phyloP scores from a whole-genome alignment of 169 alveolate species.

The Plasmodium chabaudi region DNA sequence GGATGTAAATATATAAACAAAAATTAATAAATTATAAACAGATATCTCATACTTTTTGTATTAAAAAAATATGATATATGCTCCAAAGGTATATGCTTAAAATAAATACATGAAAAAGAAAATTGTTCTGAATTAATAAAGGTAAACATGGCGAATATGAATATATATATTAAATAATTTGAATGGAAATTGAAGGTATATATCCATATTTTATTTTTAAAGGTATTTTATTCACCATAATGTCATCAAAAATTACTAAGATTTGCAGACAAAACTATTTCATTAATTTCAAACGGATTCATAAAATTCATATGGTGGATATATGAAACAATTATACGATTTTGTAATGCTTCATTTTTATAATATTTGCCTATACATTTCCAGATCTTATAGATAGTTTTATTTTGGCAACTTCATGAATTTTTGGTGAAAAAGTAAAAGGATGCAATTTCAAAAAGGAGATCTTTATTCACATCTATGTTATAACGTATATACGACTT shows the following conservation, averaged over 20 bases:
- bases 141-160: not conserved
- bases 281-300: too few species aligned
- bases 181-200: too few species aligned
- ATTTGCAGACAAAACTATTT: too few species aligned
- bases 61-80: conserved; percentile 2
- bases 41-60: not conserved
- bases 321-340: too few species aligned
- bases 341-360: too few species aligned
- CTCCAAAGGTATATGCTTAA: not conserved
- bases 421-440: conserved; percentile 48
- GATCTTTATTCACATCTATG: conserved; percentile 50
- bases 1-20: not conserved
- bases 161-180: not conserved
- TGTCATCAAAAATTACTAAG: too few species aligned
- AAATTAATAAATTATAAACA: not conserved
- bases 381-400: too few species aligned
- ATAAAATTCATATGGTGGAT: too few species aligned
- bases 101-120: not conserved
- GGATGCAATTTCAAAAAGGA: conserved; percentile 56
- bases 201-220: too few species aligned
- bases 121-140: not conserved
- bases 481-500: conserved; percentile 69
- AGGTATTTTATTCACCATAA: too few species aligned
- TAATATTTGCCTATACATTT: too few species aligned
- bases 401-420: not conserved